phyloP scores from a whole-genome alignment of 345 rosid genomes.

The Linum trigynum region DNA sequence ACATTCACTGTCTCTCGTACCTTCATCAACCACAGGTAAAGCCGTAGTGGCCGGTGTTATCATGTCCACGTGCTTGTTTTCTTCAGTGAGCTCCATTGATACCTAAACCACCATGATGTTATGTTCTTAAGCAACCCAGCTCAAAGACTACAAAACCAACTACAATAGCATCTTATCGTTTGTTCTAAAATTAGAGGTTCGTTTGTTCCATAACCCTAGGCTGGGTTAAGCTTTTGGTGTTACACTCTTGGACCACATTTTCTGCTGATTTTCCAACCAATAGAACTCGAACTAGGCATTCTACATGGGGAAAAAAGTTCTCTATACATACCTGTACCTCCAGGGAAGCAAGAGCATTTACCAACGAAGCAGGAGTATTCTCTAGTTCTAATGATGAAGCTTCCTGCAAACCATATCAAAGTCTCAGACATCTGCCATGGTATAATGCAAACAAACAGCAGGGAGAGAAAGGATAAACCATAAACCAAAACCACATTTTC shows the following conservation, averaged over 20 bases:
- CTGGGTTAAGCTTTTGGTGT: too few relatives aligned
- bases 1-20: too few relatives aligned
- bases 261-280: not conserved
- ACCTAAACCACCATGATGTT: not conserved
- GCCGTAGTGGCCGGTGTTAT: too few relatives aligned
- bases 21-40: too few relatives aligned
- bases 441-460: not conserved
- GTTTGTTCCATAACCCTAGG: too few relatives aligned
- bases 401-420: slow-evolving; percentile 6
- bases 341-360: slow-evolving; percentile 14
- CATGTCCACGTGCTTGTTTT: not conserved
- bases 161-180: not conserved
- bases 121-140: not conserved
- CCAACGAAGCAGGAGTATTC: not conserved
- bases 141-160: not conserved
- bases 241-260: not conserved
- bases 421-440: not conserved
- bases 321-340: not conserved
- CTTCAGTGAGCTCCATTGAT: not conserved
- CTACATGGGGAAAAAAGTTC: not conserved
- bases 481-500: slow-evolving; percentile 2
- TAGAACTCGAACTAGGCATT: not conserved
- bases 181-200: not conserved
- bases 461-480: not conserved
- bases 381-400: not conserved